Evolutionary conservation across 2,329 filamentous ascomycete genomes (phyloP).

Genomic region (Gremmenia infestans): DNA sequence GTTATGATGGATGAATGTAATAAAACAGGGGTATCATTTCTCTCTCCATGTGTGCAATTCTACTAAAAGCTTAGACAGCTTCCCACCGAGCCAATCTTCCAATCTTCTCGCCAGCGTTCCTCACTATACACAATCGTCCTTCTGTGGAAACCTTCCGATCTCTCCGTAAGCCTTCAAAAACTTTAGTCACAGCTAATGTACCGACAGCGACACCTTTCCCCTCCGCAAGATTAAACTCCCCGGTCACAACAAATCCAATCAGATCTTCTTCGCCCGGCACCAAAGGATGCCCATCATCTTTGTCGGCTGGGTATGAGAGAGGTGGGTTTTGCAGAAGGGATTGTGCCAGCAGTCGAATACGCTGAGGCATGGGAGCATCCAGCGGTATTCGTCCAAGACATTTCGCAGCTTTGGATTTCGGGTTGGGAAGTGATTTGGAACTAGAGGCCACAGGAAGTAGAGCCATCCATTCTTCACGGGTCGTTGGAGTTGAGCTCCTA

Average conservation of each 20-base stretch:
- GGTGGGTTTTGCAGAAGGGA: slow-evolving; percentile 43
- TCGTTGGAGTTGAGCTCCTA: slow-evolving; percentile 30
- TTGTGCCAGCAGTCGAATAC: slow-evolving; percentile 40
- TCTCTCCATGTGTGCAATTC: background rate
- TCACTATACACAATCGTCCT: slow-evolving; percentile 66
- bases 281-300: slow-evolving; percentile 49
- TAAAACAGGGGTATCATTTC: slow-evolving; percentile 2
- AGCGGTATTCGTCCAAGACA: slow-evolving; percentile 21
- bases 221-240: slow-evolving; percentile 73
- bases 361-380: slow-evolving; percentile 29
- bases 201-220: slow-evolving; percentile 75
- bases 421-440: slow-evolving; percentile 23
- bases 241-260: slow-evolving; percentile 85
- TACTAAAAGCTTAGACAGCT: slow-evolving; percentile 15
- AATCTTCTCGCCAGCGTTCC: slow-evolving; percentile 72
- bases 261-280: slow-evolving; percentile 73
- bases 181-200: slow-evolving; percentile 56
- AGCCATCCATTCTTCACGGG: slow-evolving; percentile 69
- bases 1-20: background rate
- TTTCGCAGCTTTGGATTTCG: slow-evolving; percentile 19
- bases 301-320: slow-evolving; percentile 33
- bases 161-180: slow-evolving; percentile 39
- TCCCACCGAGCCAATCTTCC: slow-evolving; percentile 81
- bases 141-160: slow-evolving; percentile 32
- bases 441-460: slow-evolving; percentile 36